A percentile compares a stretch with the other conserved stretches of the same genome.
Evolutionary conservation across 257 asterid genomes (phyloP).

Genomic region (Solanum chiquidenum): DNA sequence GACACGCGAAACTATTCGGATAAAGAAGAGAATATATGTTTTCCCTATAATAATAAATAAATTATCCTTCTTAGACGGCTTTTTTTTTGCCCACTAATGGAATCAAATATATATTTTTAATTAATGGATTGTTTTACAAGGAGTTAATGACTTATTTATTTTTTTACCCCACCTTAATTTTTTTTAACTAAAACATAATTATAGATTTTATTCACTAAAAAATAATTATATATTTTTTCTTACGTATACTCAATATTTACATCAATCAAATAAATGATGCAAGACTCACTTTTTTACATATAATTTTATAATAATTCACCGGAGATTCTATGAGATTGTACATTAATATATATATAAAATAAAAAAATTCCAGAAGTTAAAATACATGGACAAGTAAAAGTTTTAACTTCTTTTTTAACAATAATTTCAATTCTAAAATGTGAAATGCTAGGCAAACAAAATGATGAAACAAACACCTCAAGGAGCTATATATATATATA

Average conservation of each 20-base stretch:
- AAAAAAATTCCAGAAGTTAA: neutral
- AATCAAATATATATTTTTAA: neutral
- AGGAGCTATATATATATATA: neutral
- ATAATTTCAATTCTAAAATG: neutral
- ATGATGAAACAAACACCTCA: neutral
- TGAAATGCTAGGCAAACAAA: neutral
- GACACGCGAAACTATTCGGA: neutral
- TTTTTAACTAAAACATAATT: neutral
- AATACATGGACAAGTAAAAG: neutral
- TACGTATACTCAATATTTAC: neutral
- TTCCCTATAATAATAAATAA: neutral
- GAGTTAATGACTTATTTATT: neutral
- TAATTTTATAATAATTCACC: neutral
- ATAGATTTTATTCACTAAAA: too few species aligned
- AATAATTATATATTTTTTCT: too few species aligned
- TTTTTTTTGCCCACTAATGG: neutral
- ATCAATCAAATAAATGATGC: neutral
- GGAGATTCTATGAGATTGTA: neutral
- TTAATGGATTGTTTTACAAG: neutral
- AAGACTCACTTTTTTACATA: neutral
- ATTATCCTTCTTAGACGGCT: neutral
- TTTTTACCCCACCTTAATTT: too few species aligned
- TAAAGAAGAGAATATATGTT: neutral
- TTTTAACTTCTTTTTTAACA: neutral
- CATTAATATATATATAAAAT: neutral